Base-by-base conservation (phyloP, 257 asterid genomes). In the Dorcoceras hygrometricum region DNA sequence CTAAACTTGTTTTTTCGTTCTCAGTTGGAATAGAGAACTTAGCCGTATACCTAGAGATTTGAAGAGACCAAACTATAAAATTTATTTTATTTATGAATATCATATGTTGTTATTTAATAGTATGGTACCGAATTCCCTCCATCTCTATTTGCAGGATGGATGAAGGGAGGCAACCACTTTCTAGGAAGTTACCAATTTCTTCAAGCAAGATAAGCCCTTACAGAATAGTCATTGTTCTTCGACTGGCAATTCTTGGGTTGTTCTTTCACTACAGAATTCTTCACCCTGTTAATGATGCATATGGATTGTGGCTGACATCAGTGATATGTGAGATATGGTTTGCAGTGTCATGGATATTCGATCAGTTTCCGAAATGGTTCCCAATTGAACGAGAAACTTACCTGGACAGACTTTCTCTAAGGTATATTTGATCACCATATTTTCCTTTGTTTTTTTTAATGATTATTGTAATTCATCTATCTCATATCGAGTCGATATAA, bases 81-180 rank as follows among this genome's bases (percentile, higher is more conserved):
- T 29, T 2, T 29, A 29, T 29, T 29, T 29, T 29, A 4, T 29
- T 29, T 29, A 4, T 29, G 4, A 29, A 29, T 29, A 4, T 29
- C 5, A 26, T 5, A 34, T 9, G 14, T 34, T 3, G 14, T 34
- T 34, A 11, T 34, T 34, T 34, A 34, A 9, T 34, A 3, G 14
- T 8, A 9, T 9, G 14, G 14, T 34, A 34, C 36, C 31, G 29
- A 63, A 14, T 67, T 62, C 28, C 66, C 22, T 57, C 28, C 57
- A 19, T 55, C 56, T 3, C 61, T 34, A 36, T 81, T 69, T 34
- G 27, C 76, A 89, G 96, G 88, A 89, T 77, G 95, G 96, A 89
- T 55, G 96, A 89, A 82, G 96, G 96, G 70, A 80, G 96, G 68
- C 96, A 89, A 58, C 96, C 96, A 0, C 96, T 89, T 62, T 89